Base-by-base conservation (phyloP, 805 yeast species). In the Lipomyces oligophaga region DNA sequence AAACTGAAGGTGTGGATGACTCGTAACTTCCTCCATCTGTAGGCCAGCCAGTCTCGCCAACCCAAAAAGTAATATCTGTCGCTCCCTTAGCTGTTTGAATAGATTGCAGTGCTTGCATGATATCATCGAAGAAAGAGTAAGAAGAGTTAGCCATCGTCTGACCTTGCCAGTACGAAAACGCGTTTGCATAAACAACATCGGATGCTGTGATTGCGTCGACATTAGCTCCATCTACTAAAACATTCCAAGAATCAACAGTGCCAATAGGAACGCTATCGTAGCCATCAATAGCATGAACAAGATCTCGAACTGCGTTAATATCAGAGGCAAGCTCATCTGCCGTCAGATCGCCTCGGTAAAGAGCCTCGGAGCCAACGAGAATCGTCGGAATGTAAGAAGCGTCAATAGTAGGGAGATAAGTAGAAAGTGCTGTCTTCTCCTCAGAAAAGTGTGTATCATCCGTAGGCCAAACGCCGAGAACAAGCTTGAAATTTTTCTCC, bases 151-250 rank as follows among this genome's bases (percentile, higher is more conserved):
- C 63, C 77, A 76, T 77, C 58, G 87, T 76, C 74, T 88, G 97
- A 35, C 97, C 97, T 74, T 90, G 97, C 97, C 97, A 90, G 81
- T 89, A 90, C 6, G 97, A 85, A 78, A 90, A 90, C 41, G 96
- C 97, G 66, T 90, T 90, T 63, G 96, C 95, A 67, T 82, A 84
- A 52, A 88, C 80, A 61, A 86, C 73, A 67, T 90, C 97, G 38
- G 94, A 73, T 42, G 87, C 89, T 66, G 78, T 60, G 64, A 90
- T 81, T 46, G 84, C 95, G 21, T 83, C 78, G 41, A 69, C 60
- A 56, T 81, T 73, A 58, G 74, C 79, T 61, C 83, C 93, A 62
- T 86, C 95, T 58, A 88, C 96, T 54, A 85, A 67, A 54, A 85
- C 75, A 68, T 90, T 85, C 97, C 97, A 90, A 1, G 97, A 88